Conservation (phyloP, 2,329 filamentous ascomycete genomes). For the Monosporascus sp. region DNA sequence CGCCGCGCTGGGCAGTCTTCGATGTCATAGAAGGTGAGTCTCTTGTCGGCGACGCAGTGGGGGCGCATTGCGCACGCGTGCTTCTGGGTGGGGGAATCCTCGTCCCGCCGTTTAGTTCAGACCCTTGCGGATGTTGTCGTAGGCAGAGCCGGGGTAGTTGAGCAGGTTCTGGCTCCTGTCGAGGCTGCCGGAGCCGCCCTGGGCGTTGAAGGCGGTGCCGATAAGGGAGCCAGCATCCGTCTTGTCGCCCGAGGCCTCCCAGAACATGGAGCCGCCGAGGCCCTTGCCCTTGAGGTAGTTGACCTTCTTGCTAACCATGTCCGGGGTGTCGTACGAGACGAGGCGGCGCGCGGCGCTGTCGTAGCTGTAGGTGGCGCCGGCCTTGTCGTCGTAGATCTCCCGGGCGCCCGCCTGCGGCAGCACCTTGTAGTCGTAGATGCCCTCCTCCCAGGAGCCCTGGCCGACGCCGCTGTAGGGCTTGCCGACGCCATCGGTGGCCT, state of each 20-base stretch:
- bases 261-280: slow-evolving; percentile 79
- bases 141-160: slow-evolving; percentile 22
- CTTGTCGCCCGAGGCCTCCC: slow-evolving; percentile 70
- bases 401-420: slow-evolving; percentile 58
- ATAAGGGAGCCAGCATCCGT: slow-evolving; percentile 56
- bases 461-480: slow-evolving; percentile 58
- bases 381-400: slow-evolving; percentile 50
- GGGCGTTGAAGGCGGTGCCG: slow-evolving; percentile 17
- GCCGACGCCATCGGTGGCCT: slow-evolving; percentile 58
- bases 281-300: slow-evolving; percentile 56
- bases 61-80: too few relatives aligned
- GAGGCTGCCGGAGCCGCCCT: slow-evolving; percentile 17
- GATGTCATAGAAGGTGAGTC: not conserved
- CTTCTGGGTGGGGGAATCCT: not conserved
- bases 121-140: slow-evolving; percentile 25
- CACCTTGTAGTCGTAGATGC: slow-evolving; percentile 76
- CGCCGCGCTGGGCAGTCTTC: not conserved
- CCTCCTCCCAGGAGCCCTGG: slow-evolving; percentile 64
- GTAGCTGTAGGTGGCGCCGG: slow-evolving; percentile 66
- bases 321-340: slow-evolving; percentile 65
- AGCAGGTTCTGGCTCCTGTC: slow-evolving; percentile 20
- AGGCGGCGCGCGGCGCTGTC: slow-evolving; percentile 54
- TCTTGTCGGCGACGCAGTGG: too few relatives aligned
- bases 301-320: slow-evolving; percentile 57
- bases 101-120: slow-evolving; percentile 6